These are phyloP conservation scores for Cutaneotrichosporon mucoides DNA, from an alignment of 1,284 basidiomycete genomes.

Conservation along the genomic window DNA sequence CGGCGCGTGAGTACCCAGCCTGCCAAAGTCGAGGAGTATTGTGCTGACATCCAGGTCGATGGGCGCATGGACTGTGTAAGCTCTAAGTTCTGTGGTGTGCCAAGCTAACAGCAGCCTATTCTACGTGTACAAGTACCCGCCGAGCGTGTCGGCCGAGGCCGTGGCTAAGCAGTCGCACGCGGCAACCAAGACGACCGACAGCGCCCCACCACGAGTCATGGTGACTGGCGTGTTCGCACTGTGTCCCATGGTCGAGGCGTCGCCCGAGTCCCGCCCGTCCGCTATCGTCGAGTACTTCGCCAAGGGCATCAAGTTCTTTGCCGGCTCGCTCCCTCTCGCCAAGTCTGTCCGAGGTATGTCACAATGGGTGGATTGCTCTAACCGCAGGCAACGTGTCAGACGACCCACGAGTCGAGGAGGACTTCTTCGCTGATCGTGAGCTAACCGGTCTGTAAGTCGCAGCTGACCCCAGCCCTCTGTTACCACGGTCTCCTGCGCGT, in stretches of 20 bases:
- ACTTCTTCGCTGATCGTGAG: conserved; percentile 49
- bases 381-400: conserved; percentile 52
- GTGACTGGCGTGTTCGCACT: conserved; percentile 50
- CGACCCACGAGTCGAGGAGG: conserved; percentile 53
- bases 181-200: background rate
- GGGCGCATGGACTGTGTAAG: conserved; percentile 30
- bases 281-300: conserved; percentile 46
- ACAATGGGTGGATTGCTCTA: background rate
- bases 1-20: conserved; percentile 44
- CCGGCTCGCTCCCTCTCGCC: conserved; percentile 50
- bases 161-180: too few relatives aligned
- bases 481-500: conserved; percentile 54
- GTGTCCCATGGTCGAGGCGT: conserved; percentile 51
- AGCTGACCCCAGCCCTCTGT: conserved; percentile 38
- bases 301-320: conserved; percentile 45
- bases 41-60: conserved; percentile 25
- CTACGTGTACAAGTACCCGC: conserved; percentile 45
- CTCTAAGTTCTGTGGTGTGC: background rate
- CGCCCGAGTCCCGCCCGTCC: conserved; percentile 48
- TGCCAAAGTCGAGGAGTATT: too few relatives aligned
- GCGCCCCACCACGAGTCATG: conserved; percentile 18
- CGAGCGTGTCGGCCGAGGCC: too few relatives aligned
- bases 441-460: background rate
- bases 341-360: conserved; percentile 45
- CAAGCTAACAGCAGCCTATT: conserved; percentile 28